These are phyloP conservation scores for Tetrastigma voinierianum DNA, from an alignment of 164 flowering plant genomes.

Conservation along the genomic window DNA sequence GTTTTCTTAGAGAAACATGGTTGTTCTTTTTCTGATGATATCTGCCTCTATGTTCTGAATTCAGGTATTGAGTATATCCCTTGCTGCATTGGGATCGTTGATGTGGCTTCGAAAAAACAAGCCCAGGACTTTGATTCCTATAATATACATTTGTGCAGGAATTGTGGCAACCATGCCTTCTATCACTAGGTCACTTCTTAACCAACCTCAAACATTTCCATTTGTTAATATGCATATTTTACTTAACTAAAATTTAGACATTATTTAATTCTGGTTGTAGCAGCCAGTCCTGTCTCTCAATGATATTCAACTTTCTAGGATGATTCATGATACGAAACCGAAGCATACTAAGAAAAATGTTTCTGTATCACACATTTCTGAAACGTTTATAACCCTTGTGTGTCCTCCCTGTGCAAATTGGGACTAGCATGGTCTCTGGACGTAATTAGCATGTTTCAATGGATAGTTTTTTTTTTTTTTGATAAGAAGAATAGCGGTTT, in stretches of 20 bases:
- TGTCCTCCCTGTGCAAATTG: too few relatives aligned
- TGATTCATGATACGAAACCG: too few relatives aligned
- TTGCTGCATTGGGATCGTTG: constrained; percentile 94
- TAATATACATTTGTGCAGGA: constrained; percentile 85
- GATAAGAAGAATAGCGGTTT: too few relatives aligned
- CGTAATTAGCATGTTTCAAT: too few relatives aligned
- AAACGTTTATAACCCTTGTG: too few relatives aligned
- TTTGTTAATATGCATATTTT: neutral
- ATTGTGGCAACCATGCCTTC: constrained; percentile 95
- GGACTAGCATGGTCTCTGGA: too few relatives aligned
- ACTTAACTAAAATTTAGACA: too few relatives aligned
- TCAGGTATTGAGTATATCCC: constrained; percentile 87
- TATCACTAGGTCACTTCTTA: constrained; percentile 66
- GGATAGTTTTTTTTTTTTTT: too few relatives aligned
- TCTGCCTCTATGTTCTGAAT: constrained; percentile 2
- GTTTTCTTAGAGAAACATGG: neutral
- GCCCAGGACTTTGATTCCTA: constrained; percentile 81
- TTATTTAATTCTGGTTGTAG: neutral
- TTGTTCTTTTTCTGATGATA: neutral
- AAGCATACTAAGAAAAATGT: too few relatives aligned
- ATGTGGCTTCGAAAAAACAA: constrained; percentile 99
- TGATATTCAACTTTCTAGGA: too few relatives aligned
- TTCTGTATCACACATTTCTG: too few relatives aligned
- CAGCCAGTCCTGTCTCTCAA: neutral
- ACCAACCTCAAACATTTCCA: neutral